Evolutionary conservation across 768 basidiomycete species (phyloP).

Genomic region (Phlebiopsis flavidoalba): DNA sequence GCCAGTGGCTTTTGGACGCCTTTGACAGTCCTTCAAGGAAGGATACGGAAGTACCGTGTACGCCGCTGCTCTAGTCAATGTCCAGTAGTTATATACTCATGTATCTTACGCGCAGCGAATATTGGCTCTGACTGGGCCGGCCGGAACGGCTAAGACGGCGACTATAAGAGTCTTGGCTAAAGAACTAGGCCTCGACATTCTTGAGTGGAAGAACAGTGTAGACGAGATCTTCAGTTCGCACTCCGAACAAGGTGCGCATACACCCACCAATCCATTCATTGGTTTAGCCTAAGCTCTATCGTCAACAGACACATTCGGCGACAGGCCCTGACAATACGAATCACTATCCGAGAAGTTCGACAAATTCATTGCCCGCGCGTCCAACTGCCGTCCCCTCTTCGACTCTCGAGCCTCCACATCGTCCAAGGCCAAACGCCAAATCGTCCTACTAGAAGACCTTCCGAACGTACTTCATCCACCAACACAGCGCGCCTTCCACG

Average conservation of each 20-base stretch:
- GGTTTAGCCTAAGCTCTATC: neutral
- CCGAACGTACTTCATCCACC: slow-evolving; percentile 81
- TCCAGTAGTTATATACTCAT: neutral
- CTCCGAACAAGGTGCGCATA: neutral
- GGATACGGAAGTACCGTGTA: slow-evolving; percentile 71
- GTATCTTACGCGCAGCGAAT: slow-evolving; percentile 53
- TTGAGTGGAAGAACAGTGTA: slow-evolving; percentile 79
- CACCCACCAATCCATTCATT: neutral
- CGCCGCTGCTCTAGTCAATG: slow-evolving; percentile 23
- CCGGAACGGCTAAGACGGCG: slow-evolving; percentile 88
- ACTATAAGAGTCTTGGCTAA: slow-evolving; percentile 69
- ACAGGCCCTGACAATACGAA: slow-evolving; percentile 36
- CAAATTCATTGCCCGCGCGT: slow-evolving; percentile 67
- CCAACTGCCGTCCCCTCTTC: slow-evolving; percentile 54
- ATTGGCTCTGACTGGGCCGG: slow-evolving; percentile 79
- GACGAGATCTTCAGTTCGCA: slow-evolving; percentile 37
- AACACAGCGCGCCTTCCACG: slow-evolving; percentile 71
- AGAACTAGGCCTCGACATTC: slow-evolving; percentile 72
- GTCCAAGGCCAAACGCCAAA: slow-evolving; percentile 30
- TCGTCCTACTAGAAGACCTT: slow-evolving; percentile 84
- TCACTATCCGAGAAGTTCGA: slow-evolving; percentile 63
- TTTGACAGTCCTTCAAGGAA: slow-evolving; percentile 47
- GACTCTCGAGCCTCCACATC: slow-evolving; percentile 1
- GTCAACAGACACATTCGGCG: neutral
- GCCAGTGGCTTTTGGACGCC: slow-evolving; percentile 70